Evolutionary conservation across 2,329 filamentous ascomycete species (phyloP), one percentile per base, ranked within the genome.

Genomic region (Tricladium varicosporioides): DNA sequence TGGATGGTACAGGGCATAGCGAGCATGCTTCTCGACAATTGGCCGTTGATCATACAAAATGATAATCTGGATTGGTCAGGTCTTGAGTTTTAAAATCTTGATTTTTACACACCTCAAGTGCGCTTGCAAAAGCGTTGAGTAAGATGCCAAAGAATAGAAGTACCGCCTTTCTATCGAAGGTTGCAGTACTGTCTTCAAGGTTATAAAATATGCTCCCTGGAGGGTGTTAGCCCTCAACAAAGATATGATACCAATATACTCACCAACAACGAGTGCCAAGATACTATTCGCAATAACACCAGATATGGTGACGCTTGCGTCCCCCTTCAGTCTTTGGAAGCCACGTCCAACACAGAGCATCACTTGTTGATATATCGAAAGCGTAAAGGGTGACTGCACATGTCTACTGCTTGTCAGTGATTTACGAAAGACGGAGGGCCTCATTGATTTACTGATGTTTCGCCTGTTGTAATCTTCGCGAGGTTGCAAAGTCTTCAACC

Each of bases 261-360:
- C 54, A 59, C 60, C 60, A 56, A 88, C 80, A 62, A 89, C 81
- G 53, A 88, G 72, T 48, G 84, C 80, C 75, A 87, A 80, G 55
- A 81, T 50, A 22, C 51, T 57, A 32, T 67, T 67, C 33, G 60
- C 60, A 46, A 64, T 51, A 46, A 61, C 45, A 31, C 60, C 51
- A 31, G 58, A 60, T n/a, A 64, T 58, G 4, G 60, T 64, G 9
- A 62, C 40, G 15, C 50, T 56, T 10, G 61, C 60, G 69, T 96
- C 92, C 48, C 88, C 89, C 57, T 78, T 80, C 10, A 96, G 78
- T 52, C 92, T 84, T 67, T 84, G 82, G 76, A 87, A 93, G 89
- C 72, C 92, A 85, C 7, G 59, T 51, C 65, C 87, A 89, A 88
- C 56, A 58, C 91, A 76, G 16, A 86, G 78, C 11, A 96, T 78